Evolutionary conservation across 1,284 basidiomycete genomes (phyloP), one percentile per base, ranked within the genome.

Genomic region (Ceratobasidium sp.): DNA sequence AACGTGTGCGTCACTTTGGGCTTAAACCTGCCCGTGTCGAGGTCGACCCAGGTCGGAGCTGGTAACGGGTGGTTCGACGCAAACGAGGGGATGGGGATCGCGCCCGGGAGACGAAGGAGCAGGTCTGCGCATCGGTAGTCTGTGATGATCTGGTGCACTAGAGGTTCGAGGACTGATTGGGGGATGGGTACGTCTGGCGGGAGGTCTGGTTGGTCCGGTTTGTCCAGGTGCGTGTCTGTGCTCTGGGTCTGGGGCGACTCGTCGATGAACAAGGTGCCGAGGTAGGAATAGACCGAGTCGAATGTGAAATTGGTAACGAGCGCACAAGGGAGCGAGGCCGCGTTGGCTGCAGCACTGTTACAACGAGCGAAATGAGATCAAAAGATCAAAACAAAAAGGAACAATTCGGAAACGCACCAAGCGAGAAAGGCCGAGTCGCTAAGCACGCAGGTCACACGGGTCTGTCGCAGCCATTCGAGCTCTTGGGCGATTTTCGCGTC

Each of bases 281-380:
- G 90, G 80, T 91, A 94, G 80, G 92, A 93, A 83, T 92, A 95
- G 12, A 94, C 93, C 0, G 93, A 92, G 84, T 94, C 93, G 83
- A 94, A 95, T 0, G 93, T 93, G 83, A 95, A 95, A 85, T 94
- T 94, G 71, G 92, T 94, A 79, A 94, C 88, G 20, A 95, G 86
- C 64, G 91, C 87, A 0, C 91, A 92, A 0, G 93, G 93, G 39
- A 94, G 87, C 0, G 89, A 87, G 0, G 90, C 89, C 46, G 86
- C 83, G 79, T 91, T 89, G 2, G 92, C 93, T 0, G 93, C 93
- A 68, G 92, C 87, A 83, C 93, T 94, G 81, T 75, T 56, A 46
- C 44, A 76, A 66, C 68, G 53, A 44, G 44, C 15, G 20, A 67
- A 26, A 56, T 15, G 26, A 66, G 42, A 6, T n/a, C 28, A 10